Conservation (phyloP, 163 green algal species). For the Volvox carteri region DNA sequence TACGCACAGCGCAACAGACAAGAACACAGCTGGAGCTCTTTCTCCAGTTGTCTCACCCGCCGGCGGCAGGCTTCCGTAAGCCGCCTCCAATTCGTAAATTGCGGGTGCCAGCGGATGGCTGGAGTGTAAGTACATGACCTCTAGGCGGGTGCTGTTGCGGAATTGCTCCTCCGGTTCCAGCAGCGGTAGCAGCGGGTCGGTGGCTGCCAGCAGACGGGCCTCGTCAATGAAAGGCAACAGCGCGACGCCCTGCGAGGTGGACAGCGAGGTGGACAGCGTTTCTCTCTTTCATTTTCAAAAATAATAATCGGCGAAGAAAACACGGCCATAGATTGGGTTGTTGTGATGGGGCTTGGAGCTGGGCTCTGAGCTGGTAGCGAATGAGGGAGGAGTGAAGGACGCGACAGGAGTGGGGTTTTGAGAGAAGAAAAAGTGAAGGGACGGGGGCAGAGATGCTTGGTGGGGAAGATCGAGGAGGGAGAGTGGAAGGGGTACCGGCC, state of each 20-base stretch:
- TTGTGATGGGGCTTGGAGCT: no score
- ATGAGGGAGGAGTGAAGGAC: neutral
- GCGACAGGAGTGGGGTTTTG: no score
- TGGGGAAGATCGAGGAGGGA: neutral
- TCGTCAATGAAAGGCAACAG: slow-evolving; percentile 99
- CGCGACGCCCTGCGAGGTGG: slow-evolving; percentile 87
- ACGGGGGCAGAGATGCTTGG: no score
- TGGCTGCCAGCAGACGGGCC: slow-evolving; percentile 67
- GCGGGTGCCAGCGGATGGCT: slow-evolving; percentile 85
- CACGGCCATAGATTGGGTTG: no score
- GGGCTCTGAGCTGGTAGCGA: neutral
- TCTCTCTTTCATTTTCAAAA: no score
- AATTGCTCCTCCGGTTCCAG: slow-evolving; percentile 40
- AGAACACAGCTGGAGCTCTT: no score
- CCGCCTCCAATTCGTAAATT: slow-evolving; percentile 81
- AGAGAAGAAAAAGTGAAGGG: neutral
- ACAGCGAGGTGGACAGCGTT: no score
- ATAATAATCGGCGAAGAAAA: no score
- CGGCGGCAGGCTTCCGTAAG: slow-evolving; percentile 28
- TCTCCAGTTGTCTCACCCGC: no score
- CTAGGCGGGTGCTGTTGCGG: slow-evolving; percentile 68
- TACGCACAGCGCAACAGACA: no score
- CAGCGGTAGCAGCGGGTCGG: slow-evolving; percentile 18
- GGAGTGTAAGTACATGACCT: slow-evolving; percentile 88
- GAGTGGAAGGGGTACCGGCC: neutral